Evolutionary conservation across 176 grass and related monocot species (phyloP), one percentile per base, ranked within the genome.

Genomic region (maize (Zea mays)): DNA sequence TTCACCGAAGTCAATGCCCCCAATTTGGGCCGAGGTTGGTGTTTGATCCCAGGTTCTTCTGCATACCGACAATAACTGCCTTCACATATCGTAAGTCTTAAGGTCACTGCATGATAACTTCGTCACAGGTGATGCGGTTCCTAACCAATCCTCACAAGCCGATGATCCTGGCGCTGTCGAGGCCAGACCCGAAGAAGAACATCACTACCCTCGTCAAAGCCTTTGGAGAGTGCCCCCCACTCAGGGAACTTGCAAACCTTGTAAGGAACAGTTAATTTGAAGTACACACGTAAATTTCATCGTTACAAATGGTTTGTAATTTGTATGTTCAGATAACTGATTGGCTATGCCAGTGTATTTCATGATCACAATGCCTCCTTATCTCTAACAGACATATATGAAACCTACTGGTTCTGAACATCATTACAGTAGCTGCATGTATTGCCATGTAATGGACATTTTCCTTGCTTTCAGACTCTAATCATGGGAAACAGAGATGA

Each of bases 401-500:
- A 38, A 27, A 37, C 21, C 8, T 62, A 13, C 8, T 79, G 47
- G 65, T 41, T 65, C 42, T 42, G 72, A 84, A 77, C 15, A 27
- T 27, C 27, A 17, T 45, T 60, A 17, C 59, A 57, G 14, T 56
- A 67, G 4, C 35, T 64, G 0, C 14, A 59, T 74, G 41, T 65
- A 11, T 43, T 46, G 2, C 47, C 33, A 37, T 14, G 46, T 48
- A 20, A 76, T 21, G 4, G 40, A 84, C 27, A 57, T 48, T 50
- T 77, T 4, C 45, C 20, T 34, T 3, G 71, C 13, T 56, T 71
- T 41, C 83, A 98, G 96, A 86, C 75, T 7, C 67, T 98, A 78
- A 98, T 98, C 71, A 94, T 98, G 96, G 96, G 96, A 70, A 98
- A 98, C 85, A 84, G 96, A 59, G 96, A 98, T 78, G 87, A 98